A percentile compares a stretch with the other conserved stretches of the same genome.
Conservation (phyloP, 768 basidiomycete species). For the Suillus placidus region DNA sequence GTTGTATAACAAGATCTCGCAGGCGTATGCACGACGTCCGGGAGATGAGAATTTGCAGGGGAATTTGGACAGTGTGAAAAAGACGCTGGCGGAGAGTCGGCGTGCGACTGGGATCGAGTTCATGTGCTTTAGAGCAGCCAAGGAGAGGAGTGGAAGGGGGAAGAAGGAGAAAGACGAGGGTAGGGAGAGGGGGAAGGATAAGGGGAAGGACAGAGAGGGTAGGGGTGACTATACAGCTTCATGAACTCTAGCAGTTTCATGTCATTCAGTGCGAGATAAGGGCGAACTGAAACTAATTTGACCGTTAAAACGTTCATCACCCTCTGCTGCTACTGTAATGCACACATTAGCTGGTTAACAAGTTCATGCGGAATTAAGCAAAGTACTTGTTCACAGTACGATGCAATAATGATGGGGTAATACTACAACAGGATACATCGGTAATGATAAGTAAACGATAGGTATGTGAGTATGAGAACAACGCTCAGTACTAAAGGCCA, state of each 20-base stretch:
- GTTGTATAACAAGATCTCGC: constrained; percentile 92
- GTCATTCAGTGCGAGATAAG: background rate
- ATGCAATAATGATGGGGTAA: background rate
- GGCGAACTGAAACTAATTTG: background rate
- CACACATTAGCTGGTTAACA: background rate
- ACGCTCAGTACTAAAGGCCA: constrained; percentile 21
- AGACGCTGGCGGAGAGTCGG: constrained; percentile 83
- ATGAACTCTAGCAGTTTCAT: background rate
- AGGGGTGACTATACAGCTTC: constrained; percentile 8
- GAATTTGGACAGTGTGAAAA: constrained; percentile 90
- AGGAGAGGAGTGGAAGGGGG: constrained; percentile 36
- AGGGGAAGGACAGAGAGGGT: constrained; percentile 13
- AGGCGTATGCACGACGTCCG: constrained; percentile 83
- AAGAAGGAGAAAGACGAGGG: background rate
- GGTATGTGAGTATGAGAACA: background rate
- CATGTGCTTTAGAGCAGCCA: constrained; percentile 85
- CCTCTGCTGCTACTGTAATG: background rate
- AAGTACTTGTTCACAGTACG: background rate
- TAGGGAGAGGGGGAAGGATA: constrained; percentile 16
- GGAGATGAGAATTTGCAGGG: constrained; percentile 86
- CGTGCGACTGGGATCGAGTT: constrained; percentile 94
- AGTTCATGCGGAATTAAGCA: background rate
- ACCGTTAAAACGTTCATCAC: background rate
- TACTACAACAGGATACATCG: background rate
- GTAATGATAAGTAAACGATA: background rate